phyloP scores from a whole-genome alignment of 352 stramenopile species.

The Globisporangium cederbergense region DNA sequence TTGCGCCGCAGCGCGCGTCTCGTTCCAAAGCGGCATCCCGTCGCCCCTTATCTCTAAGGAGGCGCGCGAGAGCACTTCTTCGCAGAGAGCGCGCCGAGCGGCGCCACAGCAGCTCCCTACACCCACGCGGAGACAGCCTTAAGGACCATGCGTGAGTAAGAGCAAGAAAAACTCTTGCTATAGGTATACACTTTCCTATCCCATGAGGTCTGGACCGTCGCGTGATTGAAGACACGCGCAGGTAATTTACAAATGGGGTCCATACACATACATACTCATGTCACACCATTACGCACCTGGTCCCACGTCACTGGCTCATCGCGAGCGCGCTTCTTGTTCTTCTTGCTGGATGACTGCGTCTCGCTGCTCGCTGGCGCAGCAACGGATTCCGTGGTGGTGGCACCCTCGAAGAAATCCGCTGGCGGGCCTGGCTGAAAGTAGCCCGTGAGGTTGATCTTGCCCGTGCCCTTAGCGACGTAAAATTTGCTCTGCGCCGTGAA shows the following conservation, averaged over 20 bases:
- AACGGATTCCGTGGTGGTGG: neutral
- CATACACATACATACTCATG: constrained; percentile 20
- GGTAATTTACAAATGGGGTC: constrained; percentile 74
- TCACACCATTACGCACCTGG: constrained; percentile 38
- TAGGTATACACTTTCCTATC: constrained; percentile 76
- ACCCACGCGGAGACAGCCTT: constrained; percentile 86
- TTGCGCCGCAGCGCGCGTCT: neutral
- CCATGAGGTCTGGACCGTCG: constrained; percentile 82
- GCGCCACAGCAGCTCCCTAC: constrained; percentile 42
- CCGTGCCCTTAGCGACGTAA: constrained; percentile 55
- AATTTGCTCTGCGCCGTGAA: constrained; percentile 75
- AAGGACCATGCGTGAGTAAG: constrained; percentile 84
- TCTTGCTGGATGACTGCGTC: constrained; percentile 33
- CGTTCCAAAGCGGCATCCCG: constrained; percentile 9
- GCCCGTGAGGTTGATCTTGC: constrained; percentile 67
- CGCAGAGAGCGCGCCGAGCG: constrained; percentile 21
- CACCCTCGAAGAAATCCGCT: constrained; percentile 30
- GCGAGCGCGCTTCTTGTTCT: constrained; percentile 66
- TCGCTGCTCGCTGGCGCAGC: too few species aligned
- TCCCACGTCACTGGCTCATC: constrained; percentile 50
- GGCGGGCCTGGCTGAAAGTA: constrained; percentile 78
- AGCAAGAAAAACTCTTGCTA: constrained; percentile 79
- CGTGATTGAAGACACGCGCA: constrained; percentile 42
- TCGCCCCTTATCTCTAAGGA: constrained; percentile 14
- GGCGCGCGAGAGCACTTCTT: constrained; percentile 19